Conservation (phyloP, 2,329 filamentous ascomycete genomes). For the Microsporum canis region DNA sequence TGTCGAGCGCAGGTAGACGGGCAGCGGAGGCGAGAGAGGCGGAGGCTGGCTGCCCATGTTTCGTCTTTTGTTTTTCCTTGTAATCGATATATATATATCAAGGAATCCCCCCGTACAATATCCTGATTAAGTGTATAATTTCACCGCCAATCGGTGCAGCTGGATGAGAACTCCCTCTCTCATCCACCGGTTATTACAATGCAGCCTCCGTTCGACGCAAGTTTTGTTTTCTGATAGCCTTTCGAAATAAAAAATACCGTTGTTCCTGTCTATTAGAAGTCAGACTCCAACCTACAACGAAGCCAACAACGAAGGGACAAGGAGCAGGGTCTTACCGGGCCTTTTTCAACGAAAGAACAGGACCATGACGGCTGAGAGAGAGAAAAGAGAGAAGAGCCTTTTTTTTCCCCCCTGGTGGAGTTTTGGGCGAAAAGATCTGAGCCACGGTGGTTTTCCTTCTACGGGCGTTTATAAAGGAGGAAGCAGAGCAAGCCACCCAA, state of each 20-base stretch:
- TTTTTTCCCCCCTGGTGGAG: neutral
- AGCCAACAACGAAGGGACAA: neutral
- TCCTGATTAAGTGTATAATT: neutral
- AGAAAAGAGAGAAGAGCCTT: neutral
- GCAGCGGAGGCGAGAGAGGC: constrained; percentile 32
- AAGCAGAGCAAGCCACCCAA: too few species aligned
- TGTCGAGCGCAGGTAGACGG: constrained; percentile 31
- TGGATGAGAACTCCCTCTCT: neutral
- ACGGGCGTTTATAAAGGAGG: too few species aligned
- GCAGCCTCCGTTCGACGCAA: neutral
- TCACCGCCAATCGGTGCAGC: neutral
- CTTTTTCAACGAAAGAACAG: neutral
- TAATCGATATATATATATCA: neutral
- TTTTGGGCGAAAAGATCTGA: neutral
- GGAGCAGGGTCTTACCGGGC: neutral
- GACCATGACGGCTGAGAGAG: neutral
- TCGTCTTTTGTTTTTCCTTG: neutral
- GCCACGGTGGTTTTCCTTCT: neutral
- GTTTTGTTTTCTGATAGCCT: too few species aligned
- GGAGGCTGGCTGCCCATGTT: constrained; percentile 11
- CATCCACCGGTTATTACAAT: neutral
- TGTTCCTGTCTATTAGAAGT: neutral
- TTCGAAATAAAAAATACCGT: too few species aligned
- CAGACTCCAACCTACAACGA: neutral
- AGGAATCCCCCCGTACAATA: neutral